Evolutionary conservation across 2,329 filamentous ascomycete species (phyloP), one percentile per base, ranked within the genome.

Genomic region (Aspergillus fructus): DNA sequence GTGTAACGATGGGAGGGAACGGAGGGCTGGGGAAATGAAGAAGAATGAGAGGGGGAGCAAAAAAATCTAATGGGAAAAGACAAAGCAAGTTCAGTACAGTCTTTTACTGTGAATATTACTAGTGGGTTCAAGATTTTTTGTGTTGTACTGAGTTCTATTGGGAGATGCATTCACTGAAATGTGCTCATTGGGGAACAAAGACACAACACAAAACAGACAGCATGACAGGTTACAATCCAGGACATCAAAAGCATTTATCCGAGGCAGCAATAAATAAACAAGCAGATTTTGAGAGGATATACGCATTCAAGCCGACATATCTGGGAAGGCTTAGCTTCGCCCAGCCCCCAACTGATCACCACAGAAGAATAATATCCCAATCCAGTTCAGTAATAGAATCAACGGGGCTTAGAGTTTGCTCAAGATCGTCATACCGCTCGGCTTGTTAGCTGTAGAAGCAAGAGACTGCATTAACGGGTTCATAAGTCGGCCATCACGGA

Each of bases 401-500:
- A 9, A 19, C 15, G 2, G 46, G n/a, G 21, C 33, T 48, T 13
- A 17, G n/a, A n/a, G 8, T 37, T 24, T 40, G 8, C 15, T 19
- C 46, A 27, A 12, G 41, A 27, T 13, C 9, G 51, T 19, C 17
- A 5, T 13, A 21, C 47, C 19, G 21, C 21, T 15, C 23, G 43
- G 12, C 2, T 54, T 15, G 12, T 21, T 37, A 11, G 24, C 21
- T 27, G 4, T 40, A 19, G 50, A 33, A 13, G 17, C 39, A n/a
- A 60, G 48, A 30, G 48, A 41, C n/a, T 47, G 27, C 49, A 61
- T 52, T 17, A 59, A 40, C 4, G 56, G 56, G 24, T 30, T 34
- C 41, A 59, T 21, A 27, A 61, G 34, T n/a, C 56, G 49, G 12
- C 56, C 56, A 24, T 61, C 56, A 9, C 59, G 59, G 12, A 61